Evolutionary conservation across 2,329 filamentous ascomycete genomes (phyloP), one percentile per base, ranked within the genome.

Genomic region (Dactylellina sp.): DNA sequence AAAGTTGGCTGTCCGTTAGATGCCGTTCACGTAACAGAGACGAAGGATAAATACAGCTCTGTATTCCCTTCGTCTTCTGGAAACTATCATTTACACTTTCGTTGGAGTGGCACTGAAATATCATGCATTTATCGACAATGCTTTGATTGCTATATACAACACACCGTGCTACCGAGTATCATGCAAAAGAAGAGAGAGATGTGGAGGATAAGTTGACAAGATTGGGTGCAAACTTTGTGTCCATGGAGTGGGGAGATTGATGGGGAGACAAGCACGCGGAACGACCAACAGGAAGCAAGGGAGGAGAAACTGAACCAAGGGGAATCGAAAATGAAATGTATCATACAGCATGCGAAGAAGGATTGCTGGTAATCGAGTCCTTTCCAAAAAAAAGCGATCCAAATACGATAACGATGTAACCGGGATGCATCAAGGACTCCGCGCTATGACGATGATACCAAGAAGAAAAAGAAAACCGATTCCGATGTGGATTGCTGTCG

Each of bases 41-140:
- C 7, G 52, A 64, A 66, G 70, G 70, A 74, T 74, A 74, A 74
- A 74, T 74, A 74, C 70, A 74, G 70, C 40, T 64, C 61, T 49
- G 61, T 65, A 74, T 65, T 35, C 61, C 70, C 61, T 55, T 59
- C 25, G 53, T 68, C 37, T 37, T 44, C 0, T 24, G 6, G n/a
- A 22, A 35, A 49, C 40, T 40, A 24, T 57, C 32, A 42, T 60
- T 42, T 44, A 35, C 49, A 50, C 37, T 68, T 68, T 25, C 32
- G 32, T 7, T 46, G 24, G 18, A 65, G 35, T 55, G 22, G 35
- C 22, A 44, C 42, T 59, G 25, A 25, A 65, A 18, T 35, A 49
- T 56, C 4, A 18, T 20, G 7, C 40, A 60, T 60, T 52, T 24
- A 25, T 46, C 53, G 55, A 68, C 52, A 60, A 52, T 53, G 22